Evolutionary conservation across 352 stramenopile genomes (phyloP).

Genomic region (Phytopythium sindhum): DNA sequence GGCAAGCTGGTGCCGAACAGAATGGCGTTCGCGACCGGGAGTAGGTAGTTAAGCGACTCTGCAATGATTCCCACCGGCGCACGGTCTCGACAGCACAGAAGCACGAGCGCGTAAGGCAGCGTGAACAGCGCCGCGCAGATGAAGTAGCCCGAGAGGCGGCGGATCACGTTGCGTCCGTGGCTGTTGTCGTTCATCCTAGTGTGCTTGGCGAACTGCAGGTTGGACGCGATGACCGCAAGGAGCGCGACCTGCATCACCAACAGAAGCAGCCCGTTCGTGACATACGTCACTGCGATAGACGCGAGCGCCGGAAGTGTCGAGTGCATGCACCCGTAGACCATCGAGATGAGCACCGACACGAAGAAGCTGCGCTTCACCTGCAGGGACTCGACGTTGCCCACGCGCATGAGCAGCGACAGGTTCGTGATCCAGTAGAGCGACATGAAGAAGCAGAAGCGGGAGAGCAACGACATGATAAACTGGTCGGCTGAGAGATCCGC

Average conservation of each 20-base stretch:
- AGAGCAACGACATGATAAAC: slow-evolving; percentile 36
- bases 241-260: slow-evolving; percentile 41
- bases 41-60: slow-evolving; percentile 53
- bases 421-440: slow-evolving; percentile 71
- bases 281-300: slow-evolving; percentile 25
- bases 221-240: slow-evolving; percentile 40
- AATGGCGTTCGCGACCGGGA: slow-evolving; percentile 58
- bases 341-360: slow-evolving; percentile 39
- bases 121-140: slow-evolving; percentile 44
- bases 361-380: slow-evolving; percentile 44
- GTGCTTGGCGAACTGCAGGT: slow-evolving; percentile 44
- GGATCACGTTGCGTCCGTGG: slow-evolving; percentile 57
- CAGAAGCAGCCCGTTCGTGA: slow-evolving; percentile 39
- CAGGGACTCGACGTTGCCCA: slow-evolving; percentile 51
- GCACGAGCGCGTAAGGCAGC: slow-evolving; percentile 45
- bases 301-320: slow-evolving; percentile 29
- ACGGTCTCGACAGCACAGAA: slow-evolving; percentile 23
- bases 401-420: slow-evolving; percentile 65
- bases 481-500: slow-evolving; percentile 1
- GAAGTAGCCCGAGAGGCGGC: slow-evolving; percentile 52
- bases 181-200: slow-evolving; percentile 49
- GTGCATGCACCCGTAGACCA: slow-evolving; percentile 56
- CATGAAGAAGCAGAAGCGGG: slow-evolving; percentile 70
- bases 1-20: slow-evolving; percentile 62
- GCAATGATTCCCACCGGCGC: slow-evolving; percentile 35